Percentiles rank a stretch among this genome's conserved stretches.
phyloP scores from a whole-genome alignment of 148 eudicot genomes.

The Chenopodium formosanum region DNA sequence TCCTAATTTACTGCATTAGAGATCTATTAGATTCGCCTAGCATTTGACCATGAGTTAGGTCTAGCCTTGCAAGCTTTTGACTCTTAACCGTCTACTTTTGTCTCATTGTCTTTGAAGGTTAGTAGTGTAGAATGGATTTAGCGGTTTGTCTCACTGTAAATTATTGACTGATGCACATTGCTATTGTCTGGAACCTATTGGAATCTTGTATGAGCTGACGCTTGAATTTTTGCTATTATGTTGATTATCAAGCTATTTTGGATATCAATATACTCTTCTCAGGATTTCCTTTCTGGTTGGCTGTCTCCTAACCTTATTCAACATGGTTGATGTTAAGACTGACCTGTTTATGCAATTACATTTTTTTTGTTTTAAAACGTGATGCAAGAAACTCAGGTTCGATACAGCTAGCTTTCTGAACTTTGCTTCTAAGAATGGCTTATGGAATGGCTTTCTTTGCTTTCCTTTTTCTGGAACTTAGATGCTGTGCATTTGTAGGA shows the following conservation, averaged over 20 bases:
- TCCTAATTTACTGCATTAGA: constrained; percentile 15
- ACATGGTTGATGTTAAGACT: constrained; percentile 8
- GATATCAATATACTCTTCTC: not conserved
- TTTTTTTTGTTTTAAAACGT: too few species aligned
- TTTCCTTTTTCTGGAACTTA: not conserved
- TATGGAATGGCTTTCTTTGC: not conserved
- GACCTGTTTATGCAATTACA: not conserved
- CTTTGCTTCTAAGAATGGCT: not conserved
- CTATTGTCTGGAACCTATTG: constrained; percentile 16
- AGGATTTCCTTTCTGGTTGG: not conserved
- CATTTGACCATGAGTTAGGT: constrained; percentile 14
- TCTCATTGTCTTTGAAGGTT: not conserved
- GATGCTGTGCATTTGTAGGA: not conserved
- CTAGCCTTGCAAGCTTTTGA: constrained; percentile 10
- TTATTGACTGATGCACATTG: constrained; percentile 19
- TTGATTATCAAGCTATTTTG: constrained; percentile 10
- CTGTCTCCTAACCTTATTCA: constrained; percentile 6
- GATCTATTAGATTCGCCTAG: constrained; percentile 22
- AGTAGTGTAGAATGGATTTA: constrained; percentile 2
- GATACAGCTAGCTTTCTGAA: constrained; percentile 2
- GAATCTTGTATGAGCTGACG: constrained; percentile 20
- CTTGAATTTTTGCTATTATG: constrained; percentile 7
- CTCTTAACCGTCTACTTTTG: constrained; percentile 20
- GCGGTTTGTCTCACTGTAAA: constrained; percentile 14
- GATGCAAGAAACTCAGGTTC: not conserved